These are phyloP conservation scores for Pachysandra terminalis DNA, from an alignment of 164 flowering plant species.

Conservation along the genomic window DNA sequence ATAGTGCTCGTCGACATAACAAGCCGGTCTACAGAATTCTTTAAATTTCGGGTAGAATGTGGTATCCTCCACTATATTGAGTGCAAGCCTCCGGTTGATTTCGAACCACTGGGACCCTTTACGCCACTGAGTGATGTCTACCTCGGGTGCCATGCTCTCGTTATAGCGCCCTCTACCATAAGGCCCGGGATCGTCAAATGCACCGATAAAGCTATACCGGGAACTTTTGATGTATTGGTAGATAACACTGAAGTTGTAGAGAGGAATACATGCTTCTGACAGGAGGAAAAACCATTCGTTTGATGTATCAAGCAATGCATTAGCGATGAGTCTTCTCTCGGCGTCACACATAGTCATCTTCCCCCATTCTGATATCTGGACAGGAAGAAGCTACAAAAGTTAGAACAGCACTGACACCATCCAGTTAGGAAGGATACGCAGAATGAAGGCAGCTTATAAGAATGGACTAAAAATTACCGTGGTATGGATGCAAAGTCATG, in stretches of 20 bases:
- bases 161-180: constrained; percentile 44
- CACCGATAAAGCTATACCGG: constrained; percentile 36
- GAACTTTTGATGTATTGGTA: constrained; percentile 32
- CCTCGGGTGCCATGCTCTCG: constrained; percentile 35
- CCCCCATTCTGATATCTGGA: constrained; percentile 44
- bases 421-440: not conserved
- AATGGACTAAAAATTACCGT: no score
- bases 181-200: constrained; percentile 45
- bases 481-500: no score
- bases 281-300: constrained; percentile 44
- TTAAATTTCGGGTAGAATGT: constrained; percentile 27
- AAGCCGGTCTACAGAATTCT: constrained; percentile 34
- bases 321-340: constrained; percentile 44
- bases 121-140: constrained; percentile 39
- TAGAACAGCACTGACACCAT: not conserved
- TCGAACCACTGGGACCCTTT: constrained; percentile 54
- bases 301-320: constrained; percentile 44
- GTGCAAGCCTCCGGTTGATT: constrained; percentile 34
- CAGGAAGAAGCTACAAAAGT: not conserved
- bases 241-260: constrained; percentile 32
- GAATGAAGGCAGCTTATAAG: no score
- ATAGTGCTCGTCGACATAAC: constrained; percentile 48
- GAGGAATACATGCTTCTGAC: constrained; percentile 51
- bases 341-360: constrained; percentile 49
- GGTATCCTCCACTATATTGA: constrained; percentile 33